Evolutionary conservation across 305 asterid species (phyloP), one percentile per base, ranked within the genome.

Genomic region (Fraxinus velutina): DNA sequence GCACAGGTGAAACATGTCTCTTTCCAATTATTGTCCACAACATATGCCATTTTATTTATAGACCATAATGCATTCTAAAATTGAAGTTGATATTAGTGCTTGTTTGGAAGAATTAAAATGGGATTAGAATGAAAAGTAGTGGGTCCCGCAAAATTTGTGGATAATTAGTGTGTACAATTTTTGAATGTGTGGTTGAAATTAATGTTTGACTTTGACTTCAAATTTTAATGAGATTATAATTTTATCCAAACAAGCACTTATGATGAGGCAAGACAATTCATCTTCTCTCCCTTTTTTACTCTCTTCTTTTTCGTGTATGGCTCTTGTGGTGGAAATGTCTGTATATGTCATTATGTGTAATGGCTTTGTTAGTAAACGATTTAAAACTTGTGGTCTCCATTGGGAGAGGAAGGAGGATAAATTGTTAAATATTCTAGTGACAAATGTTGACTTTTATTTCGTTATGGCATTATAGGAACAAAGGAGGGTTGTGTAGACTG

Each of bases 1-100:
- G 99, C 91, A 95, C 98, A 92, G 99, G 97, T 93, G 80, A 88
- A 81, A 29, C 32, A 36, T 66, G 82, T 57, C 47, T 71, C 57
- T 21, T 15, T 13, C 39, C 73, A 24, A 64, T 64, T 64, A 64
- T 22, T 64, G 73, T 36, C 75, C 42, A 5, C 10, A 15, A 15
- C 74, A 12, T 22, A 15, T 15, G 75, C 0, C 21, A 29, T 70
- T 30, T 70, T 30, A 4, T 70, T 70, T 70, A 70, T 15, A 1
- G 19, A 15, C 22, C 42, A 29, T 30, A 30, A 70, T 70, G 42
- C 22, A 30, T 29, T 1, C 33, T 66, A 70, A 70, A 15, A 70
- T 70, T 70, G 75, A 70, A 30, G 19, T 70, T 70, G 22, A 70
- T 70, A 36, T 5, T 32, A 30, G n/a, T 30, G 19, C 62, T 30